Evolutionary conservation across 2,329 filamentous ascomycete genomes (phyloP).

Genomic region (Aspergillus eucalypticola): DNA sequence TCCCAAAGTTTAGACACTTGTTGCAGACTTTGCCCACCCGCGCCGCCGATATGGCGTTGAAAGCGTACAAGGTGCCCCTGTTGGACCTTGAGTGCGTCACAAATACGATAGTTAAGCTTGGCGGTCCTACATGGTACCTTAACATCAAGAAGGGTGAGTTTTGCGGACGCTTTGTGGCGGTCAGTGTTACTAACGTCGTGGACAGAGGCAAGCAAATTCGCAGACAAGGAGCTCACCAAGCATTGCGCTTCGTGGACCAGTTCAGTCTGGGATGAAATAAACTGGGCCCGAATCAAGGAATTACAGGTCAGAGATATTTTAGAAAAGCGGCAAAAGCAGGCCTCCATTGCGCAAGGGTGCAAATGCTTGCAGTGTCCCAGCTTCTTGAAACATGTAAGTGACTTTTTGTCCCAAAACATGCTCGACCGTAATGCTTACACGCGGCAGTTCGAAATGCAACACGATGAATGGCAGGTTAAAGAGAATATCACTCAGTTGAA

Average conservation of each 20-base stretch:
- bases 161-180: neutral
- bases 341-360: constrained; percentile 62
- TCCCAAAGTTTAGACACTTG: constrained; percentile 67
- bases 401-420: neutral
- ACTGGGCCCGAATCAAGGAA: constrained; percentile 79
- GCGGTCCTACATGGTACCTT: constrained; percentile 49
- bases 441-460: constrained; percentile 82
- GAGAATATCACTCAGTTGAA: constrained; percentile 88
- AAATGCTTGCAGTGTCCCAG: constrained; percentile 69
- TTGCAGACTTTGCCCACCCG: constrained; percentile 68
- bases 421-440: constrained; percentile 23
- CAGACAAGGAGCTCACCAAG: constrained; percentile 67
- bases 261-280: constrained; percentile 78
- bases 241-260: constrained; percentile 74
- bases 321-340: constrained; percentile 67
- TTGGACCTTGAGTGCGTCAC: constrained; percentile 84
- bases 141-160: constrained; percentile 52
- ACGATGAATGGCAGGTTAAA: constrained; percentile 94
- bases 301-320: constrained; percentile 78
- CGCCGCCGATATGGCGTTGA: constrained; percentile 67
- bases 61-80: constrained; percentile 69
- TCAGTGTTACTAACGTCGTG: constrained; percentile 25
- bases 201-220: constrained; percentile 56
- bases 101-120: constrained; percentile 60
- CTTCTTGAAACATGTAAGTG: constrained; percentile 83